Base-by-base conservation (phyloP, 2,329 filamentous ascomycete genomes). In the Xenoacremonium recifei region DNA sequence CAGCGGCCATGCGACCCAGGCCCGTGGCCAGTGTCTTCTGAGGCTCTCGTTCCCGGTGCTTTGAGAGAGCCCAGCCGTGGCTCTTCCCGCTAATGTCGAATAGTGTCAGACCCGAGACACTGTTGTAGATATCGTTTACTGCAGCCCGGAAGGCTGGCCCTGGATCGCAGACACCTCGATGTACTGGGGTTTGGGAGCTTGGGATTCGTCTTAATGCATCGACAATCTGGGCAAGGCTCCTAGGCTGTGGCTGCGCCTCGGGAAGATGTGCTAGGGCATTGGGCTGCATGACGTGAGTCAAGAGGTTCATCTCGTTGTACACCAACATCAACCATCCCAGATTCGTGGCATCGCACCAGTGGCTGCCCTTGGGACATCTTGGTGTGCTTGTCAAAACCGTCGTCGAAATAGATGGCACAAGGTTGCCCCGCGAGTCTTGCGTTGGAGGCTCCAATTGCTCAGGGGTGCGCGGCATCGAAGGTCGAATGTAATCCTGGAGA, bases 311-410 rank as follows among this genome's bases (percentile, higher is more conserved):
- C 48, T 77, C 71, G 37, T 71, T 70, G 39, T 71, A 73, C 0
- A 70, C 60, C n/a, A 76, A 62, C 69, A 79, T 74, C 23, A 77
- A 52, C 73, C 74, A 79, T 3, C 76, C 76, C 0, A 79, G 61
- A 39, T 75, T 77, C 0, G 68, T 68, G 0, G 75, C 73, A 47
- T 79, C 76, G 40, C 76, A 79, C 52, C 63, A 60, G 40, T 72
- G 73, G 40, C 67, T 73, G 1, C 72, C 71, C 42, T 66, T 73
- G 13, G 73, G 72, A 42, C 76, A 79, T 23, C 75, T 66, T 3
- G 73, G 65, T 1, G 55, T 61, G 21, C 62, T 67, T 2, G 65
- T 69, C 4, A 73, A 49, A 13, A 51, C 40, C 15, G 49, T 48
- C 5, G 50, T 48, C 7, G 53, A 49, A 2, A 51, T 34, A 3